Evolutionary conservation across 164 flowering plant species (phyloP).

Genomic region (Hamamelis virginiana): DNA sequence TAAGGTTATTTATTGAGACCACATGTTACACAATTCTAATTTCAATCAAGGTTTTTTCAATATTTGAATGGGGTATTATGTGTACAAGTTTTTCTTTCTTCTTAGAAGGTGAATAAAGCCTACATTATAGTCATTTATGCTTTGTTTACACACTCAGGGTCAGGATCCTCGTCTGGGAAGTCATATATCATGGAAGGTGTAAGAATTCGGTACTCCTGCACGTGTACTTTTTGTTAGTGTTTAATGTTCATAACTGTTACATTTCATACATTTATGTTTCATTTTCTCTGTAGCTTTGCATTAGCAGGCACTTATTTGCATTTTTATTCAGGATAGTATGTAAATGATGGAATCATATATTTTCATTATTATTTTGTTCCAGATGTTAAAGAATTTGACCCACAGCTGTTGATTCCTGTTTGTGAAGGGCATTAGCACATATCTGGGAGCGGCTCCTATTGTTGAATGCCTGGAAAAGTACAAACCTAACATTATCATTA

Average conservation of each 20-base stretch:
- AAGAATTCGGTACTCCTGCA: slow-evolving; percentile 41
- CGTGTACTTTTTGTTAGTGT: background rate
- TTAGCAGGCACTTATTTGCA: background rate
- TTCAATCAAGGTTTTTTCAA: background rate
- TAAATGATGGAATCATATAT: background rate
- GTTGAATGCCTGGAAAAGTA: slow-evolving; percentile 84
- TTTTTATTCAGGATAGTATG: background rate
- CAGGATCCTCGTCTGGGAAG: slow-evolving; percentile 22
- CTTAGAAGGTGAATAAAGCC: background rate
- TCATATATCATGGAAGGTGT: slow-evolving; percentile 42
- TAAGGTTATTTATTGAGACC: background rate
- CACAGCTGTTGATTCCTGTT: background rate
- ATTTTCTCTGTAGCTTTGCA: background rate
- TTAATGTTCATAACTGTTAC: background rate
- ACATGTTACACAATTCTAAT: background rate
- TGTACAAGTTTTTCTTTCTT: background rate
- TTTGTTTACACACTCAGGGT: slow-evolving; percentile 30
- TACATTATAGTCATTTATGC: background rate
- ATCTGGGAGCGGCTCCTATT: slow-evolving; percentile 93
- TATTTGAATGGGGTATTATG: background rate
- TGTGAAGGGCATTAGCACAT: slow-evolving; percentile 81
- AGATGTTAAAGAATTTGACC: background rate
- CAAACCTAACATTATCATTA: slow-evolving; percentile 76
- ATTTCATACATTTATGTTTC: background rate
- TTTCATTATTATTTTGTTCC: background rate